These are phyloP conservation scores for Elasticomyces elasticus DNA, from an alignment of 495 filamentous ascomycete species.

Conservation along the genomic window DNA sequence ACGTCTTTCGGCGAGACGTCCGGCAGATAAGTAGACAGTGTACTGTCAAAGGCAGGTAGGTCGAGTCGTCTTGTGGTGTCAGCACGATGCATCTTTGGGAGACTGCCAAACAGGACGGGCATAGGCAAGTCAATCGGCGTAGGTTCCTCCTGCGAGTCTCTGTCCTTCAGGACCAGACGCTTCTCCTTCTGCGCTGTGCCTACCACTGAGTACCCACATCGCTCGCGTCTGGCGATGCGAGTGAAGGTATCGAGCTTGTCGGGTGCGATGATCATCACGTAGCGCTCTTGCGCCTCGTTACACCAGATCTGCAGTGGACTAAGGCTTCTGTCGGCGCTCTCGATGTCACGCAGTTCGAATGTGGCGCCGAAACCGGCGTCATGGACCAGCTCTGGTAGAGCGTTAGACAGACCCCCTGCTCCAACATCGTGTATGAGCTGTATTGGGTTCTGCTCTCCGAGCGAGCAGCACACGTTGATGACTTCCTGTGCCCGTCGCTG, in stretches of 20 bases:
- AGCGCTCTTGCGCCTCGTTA: slow-evolving; percentile 91
- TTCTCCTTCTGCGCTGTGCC: slow-evolving; percentile 64
- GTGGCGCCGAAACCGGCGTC: slow-evolving; percentile 80
- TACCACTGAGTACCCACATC: slow-evolving; percentile 89
- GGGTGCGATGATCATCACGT: slow-evolving; percentile 73
- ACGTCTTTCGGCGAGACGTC: slow-evolving; percentile 55
- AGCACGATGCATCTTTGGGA: slow-evolving; percentile 68
- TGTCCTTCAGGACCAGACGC: slow-evolving; percentile 68
- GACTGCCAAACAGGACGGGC: slow-evolving; percentile 83
- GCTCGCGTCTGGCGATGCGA: slow-evolving; percentile 72
- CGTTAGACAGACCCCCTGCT: slow-evolving; percentile 89
- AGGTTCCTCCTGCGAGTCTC: slow-evolving; percentile 65
- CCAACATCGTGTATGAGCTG: slow-evolving; percentile 96
- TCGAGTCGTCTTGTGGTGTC: slow-evolving; percentile 63
- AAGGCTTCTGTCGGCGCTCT: slow-evolving; percentile 81
- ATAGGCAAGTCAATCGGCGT: slow-evolving; percentile 85
- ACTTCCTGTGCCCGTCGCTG: slow-evolving; percentile 92
- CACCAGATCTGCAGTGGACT: slow-evolving; percentile 96
- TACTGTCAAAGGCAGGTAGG: slow-evolving; percentile 64
- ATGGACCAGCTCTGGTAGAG: slow-evolving; percentile 81
- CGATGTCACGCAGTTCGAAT: slow-evolving; percentile 86
- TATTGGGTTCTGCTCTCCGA: slow-evolving; percentile 79
- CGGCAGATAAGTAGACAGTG: slow-evolving; percentile 51
- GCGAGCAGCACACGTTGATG: slow-evolving; percentile 80
- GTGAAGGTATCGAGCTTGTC: slow-evolving; percentile 75